Conservation (phyloP, 1,284 basidiomycete genomes). For the Marasmius sp. region DNA sequence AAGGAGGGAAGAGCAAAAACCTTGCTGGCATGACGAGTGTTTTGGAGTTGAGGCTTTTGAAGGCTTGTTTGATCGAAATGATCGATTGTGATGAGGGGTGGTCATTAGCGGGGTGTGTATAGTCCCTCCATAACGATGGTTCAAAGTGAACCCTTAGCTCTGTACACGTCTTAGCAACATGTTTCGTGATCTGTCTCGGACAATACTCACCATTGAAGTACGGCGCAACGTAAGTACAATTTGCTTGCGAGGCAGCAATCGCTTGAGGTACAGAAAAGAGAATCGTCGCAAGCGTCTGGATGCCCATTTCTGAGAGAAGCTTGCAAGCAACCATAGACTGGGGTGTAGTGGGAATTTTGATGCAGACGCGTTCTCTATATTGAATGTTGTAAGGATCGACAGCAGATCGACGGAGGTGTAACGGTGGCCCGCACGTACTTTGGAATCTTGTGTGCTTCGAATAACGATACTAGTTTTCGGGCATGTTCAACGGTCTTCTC, state of each 20-base stretch:
- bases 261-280: constrained; percentile 50
- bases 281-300: constrained; percentile 48
- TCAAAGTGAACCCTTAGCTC: constrained; percentile 52
- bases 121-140: constrained; percentile 39
- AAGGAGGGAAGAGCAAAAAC: constrained; percentile 22
- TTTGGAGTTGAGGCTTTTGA: constrained; percentile 35
- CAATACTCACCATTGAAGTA: constrained; percentile 45
- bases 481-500: constrained; percentile 46
- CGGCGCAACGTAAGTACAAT: constrained; percentile 47
- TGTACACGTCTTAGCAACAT: constrained; percentile 13
- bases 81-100: constrained; percentile 45
- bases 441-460: constrained; percentile 44
- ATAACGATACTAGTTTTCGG: constrained; percentile 40
- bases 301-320: constrained; percentile 36
- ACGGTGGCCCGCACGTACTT: constrained; percentile 26
- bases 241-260: constrained; percentile 45
- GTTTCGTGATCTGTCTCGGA: background rate
- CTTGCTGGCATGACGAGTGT: constrained; percentile 55
- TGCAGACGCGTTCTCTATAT: constrained; percentile 43
- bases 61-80: constrained; percentile 35
- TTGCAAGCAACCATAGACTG: constrained; percentile 46
- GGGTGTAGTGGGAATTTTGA: constrained; percentile 52
- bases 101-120: constrained; percentile 36
- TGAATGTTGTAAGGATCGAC: background rate
- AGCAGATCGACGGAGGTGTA: background rate